Percentiles rank a stretch among this genome's conserved stretches.
phyloP scores from a whole-genome alignment of 129 eudicot genomes.

The Ambrosia artemisiifolia region DNA sequence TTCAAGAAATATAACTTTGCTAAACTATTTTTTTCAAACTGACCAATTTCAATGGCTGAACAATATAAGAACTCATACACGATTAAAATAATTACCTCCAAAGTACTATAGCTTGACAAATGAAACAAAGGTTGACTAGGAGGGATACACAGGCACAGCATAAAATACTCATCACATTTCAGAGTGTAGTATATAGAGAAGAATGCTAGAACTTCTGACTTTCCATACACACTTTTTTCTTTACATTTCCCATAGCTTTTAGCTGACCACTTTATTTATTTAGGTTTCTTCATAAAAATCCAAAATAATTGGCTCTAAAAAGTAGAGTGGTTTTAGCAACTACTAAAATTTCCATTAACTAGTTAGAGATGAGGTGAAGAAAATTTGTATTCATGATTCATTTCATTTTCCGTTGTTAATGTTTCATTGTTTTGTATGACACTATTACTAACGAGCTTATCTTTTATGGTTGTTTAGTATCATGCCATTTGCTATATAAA shows the following conservation, averaged over 20 bases:
- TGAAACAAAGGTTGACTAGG: neutral
- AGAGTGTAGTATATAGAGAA: neutral
- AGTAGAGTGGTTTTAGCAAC: neutral
- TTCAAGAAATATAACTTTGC: neutral
- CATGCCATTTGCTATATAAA: conserved; percentile 2
- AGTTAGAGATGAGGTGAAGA: neutral
- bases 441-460: neutral
- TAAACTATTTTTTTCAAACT: neutral
- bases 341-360: neutral
- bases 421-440: neutral
- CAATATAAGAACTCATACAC: neutral
- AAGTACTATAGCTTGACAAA: neutral
- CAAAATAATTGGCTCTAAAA: neutral
- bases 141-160: neutral
- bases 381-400: neutral
- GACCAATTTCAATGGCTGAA: neutral
- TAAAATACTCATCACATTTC: conserved; percentile 9
- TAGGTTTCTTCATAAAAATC: neutral
- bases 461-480: neutral
- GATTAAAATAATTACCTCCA: neutral
- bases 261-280: neutral
- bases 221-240: neutral
- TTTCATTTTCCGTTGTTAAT: neutral
- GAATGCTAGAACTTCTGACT: neutral
- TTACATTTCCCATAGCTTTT: neutral